Base-by-base conservation (phyloP, 1,139 yeast genomes). In the Kodamaea fungicola region DNA sequence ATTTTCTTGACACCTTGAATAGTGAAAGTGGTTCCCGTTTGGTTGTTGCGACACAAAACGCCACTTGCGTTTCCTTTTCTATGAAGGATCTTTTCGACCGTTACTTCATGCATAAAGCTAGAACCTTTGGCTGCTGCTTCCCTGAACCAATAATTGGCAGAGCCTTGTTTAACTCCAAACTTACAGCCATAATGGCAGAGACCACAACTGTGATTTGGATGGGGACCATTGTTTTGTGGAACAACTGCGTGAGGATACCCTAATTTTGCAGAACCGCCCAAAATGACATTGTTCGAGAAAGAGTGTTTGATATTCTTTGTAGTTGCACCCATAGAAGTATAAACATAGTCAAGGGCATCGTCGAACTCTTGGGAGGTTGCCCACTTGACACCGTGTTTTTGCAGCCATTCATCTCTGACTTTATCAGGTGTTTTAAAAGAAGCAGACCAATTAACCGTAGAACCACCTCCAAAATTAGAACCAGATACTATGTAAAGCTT, bases 391-490 rank as follows among this genome's bases (percentile, higher is more conserved):
- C 76, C 77, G 37, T 54, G 59, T 12, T 68, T 62, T 37, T 67
- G 66, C 31, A 66, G 73, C 80, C 81, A 78, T 49, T 77, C 81
- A 34, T 67, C 61, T 38, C 83, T 67, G 6, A 78, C 77, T 41
- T 64, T 65, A 48, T 69, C 73, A 1, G 79, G 79, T 1, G 83
- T 73, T 38, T 61, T 67, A 40, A 78, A 51, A 44, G 74, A 64
- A 8, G 83, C 82, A n/a, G 77, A 69, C 83, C 83, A 78, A 54
- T 78, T 78, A 32, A 78, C 74, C 3, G 83, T 75, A 6, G 78
- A 61, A 4, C 83, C 83, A 8, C 83, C 83, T 7, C 83, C 83
- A 43, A 77, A 71, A 1, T 77, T 74, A 1, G 79, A 49, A 2
- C 83, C 83, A 0, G 82, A 80, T 35, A 76, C 54, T 3, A 75